A percentile compares a stretch with the other conserved stretches of the same genome.
phyloP scores from a whole-genome alignment of 257 asterid genomes.

The Striga asiatica region DNA sequence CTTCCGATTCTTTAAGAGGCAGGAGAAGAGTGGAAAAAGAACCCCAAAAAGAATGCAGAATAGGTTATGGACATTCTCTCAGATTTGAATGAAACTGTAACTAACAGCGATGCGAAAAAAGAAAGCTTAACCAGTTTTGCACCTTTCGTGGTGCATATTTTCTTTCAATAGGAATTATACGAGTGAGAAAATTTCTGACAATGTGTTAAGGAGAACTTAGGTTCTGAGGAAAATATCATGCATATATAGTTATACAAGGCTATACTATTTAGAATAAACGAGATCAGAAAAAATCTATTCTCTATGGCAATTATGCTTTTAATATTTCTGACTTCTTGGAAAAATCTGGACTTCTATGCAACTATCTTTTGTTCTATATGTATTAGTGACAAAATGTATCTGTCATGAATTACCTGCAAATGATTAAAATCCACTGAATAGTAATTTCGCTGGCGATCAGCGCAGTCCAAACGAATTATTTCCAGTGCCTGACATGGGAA shows the following conservation, averaged over 20 bases:
- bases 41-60: neutral
- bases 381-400: no score
- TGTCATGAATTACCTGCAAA: constrained; percentile 37
- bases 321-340: no score
- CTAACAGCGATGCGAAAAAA: constrained; percentile 1
- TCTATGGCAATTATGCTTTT: no score
- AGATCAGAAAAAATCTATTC: no score
- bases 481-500: constrained; percentile 23
- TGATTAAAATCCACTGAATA: constrained; percentile 24
- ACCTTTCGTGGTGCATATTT: neutral
- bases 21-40: neutral
- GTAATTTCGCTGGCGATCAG: neutral
- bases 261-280: no score
- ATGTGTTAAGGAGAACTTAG: neutral
- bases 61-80: neutral
- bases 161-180: neutral
- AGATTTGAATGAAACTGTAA: neutral
- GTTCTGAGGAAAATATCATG: no score
- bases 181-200: neutral
- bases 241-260: no score
- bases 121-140: neutral
- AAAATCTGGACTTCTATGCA: no score
- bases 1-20: neutral
- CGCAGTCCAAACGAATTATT: constrained; percentile 15
- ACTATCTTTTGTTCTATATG: no score